Percentiles rank a stretch among this genome's conserved stretches.
These are phyloP conservation scores for Microstroma glucosiphilum DNA, from an alignment of 1,284 basidiomycete species.

Conservation along the genomic window DNA sequence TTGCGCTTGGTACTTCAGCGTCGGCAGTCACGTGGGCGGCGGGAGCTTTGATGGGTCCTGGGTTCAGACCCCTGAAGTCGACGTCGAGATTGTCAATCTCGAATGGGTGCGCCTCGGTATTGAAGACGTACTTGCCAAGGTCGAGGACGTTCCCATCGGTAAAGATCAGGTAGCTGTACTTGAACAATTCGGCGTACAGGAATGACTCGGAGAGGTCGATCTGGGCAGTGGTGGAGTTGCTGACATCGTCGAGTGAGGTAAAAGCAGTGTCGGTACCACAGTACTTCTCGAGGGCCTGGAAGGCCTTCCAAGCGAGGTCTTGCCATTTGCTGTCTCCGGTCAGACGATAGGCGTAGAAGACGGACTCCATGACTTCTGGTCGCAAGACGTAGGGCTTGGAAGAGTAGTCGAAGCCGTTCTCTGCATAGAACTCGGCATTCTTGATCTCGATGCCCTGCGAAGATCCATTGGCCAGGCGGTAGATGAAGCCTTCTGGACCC, in stretches of 20 bases:
- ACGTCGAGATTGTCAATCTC: conserved; percentile 24
- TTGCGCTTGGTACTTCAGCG: no score
- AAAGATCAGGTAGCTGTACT: conserved; percentile 43
- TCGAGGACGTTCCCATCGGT: conserved; percentile 25
- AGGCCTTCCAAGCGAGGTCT: conserved; percentile 78
- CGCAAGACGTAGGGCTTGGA: conserved; percentile 31
- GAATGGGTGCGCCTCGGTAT: conserved; percentile 43
- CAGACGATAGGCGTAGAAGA: conserved; percentile 34
- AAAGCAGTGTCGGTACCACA: conserved; percentile 58
- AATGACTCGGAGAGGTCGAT: conserved; percentile 36
- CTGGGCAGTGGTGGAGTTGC: conserved; percentile 20
- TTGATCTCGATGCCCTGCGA: conserved; percentile 26
- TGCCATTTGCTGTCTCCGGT: conserved; percentile 56
- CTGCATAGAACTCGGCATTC: conserved; percentile 21
- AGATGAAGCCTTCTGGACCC: conserved; percentile 36
- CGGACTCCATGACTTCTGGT: conserved; percentile 41
- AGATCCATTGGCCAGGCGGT: conserved; percentile 20
- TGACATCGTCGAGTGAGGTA: conserved; percentile 26
- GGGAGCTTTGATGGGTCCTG: neutral
- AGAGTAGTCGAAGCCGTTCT: conserved; percentile 33
- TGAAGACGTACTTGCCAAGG: conserved; percentile 42
- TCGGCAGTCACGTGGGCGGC: neutral
- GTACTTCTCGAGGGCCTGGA: conserved; percentile 76
- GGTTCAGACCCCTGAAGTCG: neutral
- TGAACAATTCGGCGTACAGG: conserved; percentile 36